phyloP scores from a whole-genome alignment of 176 grass and related monocot species.

The Carex myosuroides region DNA sequence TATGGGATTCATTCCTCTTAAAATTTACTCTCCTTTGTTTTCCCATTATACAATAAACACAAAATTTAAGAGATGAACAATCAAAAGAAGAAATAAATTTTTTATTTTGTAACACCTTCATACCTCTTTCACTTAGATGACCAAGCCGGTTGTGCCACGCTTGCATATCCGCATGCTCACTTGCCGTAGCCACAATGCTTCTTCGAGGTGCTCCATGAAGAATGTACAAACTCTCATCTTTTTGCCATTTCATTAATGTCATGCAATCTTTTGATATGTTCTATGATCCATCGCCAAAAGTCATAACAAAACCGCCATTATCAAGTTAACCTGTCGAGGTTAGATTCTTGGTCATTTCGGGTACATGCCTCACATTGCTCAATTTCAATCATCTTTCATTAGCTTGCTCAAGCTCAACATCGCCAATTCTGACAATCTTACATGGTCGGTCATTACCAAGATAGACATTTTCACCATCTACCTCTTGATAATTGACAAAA shows the following conservation, averaged over 20 bases:
- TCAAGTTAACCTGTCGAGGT: not conserved
- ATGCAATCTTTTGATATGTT: not conserved
- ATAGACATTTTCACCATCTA: slow-evolving; percentile 3
- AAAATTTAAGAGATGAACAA: not conserved
- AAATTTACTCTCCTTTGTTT: too few relatives aligned
- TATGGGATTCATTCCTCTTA: too few relatives aligned
- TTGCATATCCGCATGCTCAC: not conserved
- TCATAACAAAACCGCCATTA: not conserved
- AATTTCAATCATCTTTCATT: not conserved
- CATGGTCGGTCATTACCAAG: not conserved
- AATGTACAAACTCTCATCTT: not conserved
- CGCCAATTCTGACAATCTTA: not conserved
- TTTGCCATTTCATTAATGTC: not conserved
- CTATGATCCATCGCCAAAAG: not conserved
- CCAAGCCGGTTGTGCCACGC: not conserved
- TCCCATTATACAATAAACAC: not conserved
- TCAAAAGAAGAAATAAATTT: not conserved
- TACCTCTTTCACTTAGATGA: not conserved
- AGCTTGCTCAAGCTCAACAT: not conserved
- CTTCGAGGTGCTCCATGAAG: not conserved
- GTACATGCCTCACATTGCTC: not conserved
- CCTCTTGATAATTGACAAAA: not conserved
- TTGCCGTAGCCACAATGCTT: not conserved
- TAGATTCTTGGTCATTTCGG: too few relatives aligned
- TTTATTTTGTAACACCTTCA: not conserved